Evolutionary conservation across 2,329 filamentous ascomycete genomes (phyloP).

Genomic region (Ramularia endophylla): DNA sequence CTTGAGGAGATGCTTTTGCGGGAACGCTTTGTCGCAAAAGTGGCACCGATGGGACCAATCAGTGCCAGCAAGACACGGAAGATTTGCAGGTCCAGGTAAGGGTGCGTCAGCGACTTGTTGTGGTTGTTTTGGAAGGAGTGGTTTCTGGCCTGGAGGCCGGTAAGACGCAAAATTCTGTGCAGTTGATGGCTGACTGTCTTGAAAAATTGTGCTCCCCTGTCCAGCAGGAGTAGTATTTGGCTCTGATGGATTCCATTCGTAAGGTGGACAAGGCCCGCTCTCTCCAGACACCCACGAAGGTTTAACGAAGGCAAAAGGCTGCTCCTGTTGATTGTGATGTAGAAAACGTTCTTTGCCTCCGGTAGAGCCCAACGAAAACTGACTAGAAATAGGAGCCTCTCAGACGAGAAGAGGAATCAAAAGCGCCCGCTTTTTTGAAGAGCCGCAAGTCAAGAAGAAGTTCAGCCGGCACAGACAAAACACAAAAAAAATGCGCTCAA

Average conservation of each 20-base stretch:
- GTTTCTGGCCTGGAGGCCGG: no score
- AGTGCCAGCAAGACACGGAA: no score
- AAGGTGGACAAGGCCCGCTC: not conserved
- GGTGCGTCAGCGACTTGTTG: no score
- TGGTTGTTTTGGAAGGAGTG: no score
- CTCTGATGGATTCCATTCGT: not conserved
- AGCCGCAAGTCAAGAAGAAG: not conserved
- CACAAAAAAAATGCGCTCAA: not conserved
- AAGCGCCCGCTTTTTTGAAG: not conserved
- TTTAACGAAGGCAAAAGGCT: not conserved
- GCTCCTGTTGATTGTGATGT: not conserved
- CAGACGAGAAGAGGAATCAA: not conserved
- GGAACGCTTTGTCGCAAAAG: not conserved
- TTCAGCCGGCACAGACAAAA: not conserved
- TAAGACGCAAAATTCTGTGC: no score
- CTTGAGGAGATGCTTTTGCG: not conserved
- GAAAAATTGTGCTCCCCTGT: slow-evolving; percentile 1
- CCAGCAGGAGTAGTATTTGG: slow-evolving; percentile 1
- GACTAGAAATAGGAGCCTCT: slow-evolving; percentile 2
- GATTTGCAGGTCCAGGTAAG: no score
- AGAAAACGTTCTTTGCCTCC: not conserved
- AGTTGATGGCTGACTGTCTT: not conserved
- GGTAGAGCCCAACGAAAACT: not conserved
- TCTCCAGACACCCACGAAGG: slow-evolving; percentile 1
- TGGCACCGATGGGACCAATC: not conserved